phyloP scores from a whole-genome alignment of 257 asterid genomes.

The Misopates orontium region DNA sequence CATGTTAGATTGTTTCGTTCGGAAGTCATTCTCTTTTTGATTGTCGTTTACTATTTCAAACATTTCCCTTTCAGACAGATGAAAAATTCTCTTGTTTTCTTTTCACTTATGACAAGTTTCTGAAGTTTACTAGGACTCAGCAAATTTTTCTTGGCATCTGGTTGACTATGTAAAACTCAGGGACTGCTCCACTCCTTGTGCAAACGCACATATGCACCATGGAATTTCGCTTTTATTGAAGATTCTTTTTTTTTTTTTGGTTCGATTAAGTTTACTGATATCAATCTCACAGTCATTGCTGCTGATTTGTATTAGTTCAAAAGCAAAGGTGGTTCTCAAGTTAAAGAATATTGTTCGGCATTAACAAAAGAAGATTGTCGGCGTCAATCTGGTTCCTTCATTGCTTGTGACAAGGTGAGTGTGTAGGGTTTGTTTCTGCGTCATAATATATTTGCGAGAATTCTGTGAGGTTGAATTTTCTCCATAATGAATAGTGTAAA shows the following conservation, averaged over 20 bases:
- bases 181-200: too few species aligned
- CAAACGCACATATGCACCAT: too few species aligned
- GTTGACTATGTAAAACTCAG: too few species aligned
- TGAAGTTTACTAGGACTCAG: too few species aligned
- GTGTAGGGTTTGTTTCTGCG: constrained; percentile 12
- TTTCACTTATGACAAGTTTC: background rate
- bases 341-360: constrained; percentile 87
- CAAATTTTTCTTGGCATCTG: too few species aligned
- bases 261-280: constrained; percentile 9
- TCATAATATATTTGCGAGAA: constrained; percentile 3
- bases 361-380: constrained; percentile 98
- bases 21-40: background rate
- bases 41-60: background rate
- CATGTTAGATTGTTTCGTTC: background rate
- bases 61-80: background rate
- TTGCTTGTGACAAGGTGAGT: constrained; percentile 93
- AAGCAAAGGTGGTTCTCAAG: constrained; percentile 98
- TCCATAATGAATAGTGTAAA: background rate
- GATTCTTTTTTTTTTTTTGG: constrained; percentile 17
- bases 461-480: constrained; percentile 3
- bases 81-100: background rate
- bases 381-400: constrained; percentile 73
- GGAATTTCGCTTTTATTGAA: constrained; percentile 1
- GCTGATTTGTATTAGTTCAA: constrained; percentile 60
- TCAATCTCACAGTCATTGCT: constrained; percentile 17